Evolutionary conservation across 192 early-diverging fungal genomes (phyloP).

Genomic region (Linnemannia zychae): DNA sequence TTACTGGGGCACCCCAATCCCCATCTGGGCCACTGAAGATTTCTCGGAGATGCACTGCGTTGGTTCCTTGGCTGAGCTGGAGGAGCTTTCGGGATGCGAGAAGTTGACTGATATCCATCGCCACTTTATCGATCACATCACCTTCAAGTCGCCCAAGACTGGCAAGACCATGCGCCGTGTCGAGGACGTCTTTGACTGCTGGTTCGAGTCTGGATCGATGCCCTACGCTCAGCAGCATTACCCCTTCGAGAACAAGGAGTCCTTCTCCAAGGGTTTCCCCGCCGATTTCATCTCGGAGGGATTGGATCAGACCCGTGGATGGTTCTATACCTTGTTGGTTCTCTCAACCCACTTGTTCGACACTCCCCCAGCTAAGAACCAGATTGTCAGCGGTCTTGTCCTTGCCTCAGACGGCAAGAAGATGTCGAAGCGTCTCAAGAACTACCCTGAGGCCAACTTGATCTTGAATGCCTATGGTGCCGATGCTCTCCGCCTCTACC

Average conservation of each 20-base stretch:
- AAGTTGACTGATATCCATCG: constrained; percentile 96
- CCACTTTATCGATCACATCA: constrained; percentile 96
- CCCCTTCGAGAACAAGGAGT: constrained; percentile 97
- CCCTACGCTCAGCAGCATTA: constrained; percentile 99
- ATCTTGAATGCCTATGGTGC: constrained; percentile 93
- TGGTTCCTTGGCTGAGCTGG: constrained; percentile 92
- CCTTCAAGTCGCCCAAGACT: constrained; percentile 93
- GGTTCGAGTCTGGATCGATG: constrained; percentile 99
- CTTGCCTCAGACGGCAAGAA: constrained; percentile 98
- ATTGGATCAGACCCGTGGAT: constrained; percentile 98
- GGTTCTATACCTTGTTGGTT: constrained; percentile 99
- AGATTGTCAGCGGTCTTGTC: constrained; percentile 97
- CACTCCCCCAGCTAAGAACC: constrained; percentile 95
- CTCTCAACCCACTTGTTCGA: constrained; percentile 97
- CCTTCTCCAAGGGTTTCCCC: constrained; percentile 90
- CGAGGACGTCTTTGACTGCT: constrained; percentile 99
- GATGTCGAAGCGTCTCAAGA: constrained; percentile 98
- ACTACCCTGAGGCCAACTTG: constrained; percentile 93
- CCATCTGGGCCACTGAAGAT: constrained; percentile 97
- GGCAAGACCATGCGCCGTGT: constrained; percentile 88
- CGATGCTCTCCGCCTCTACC: constrained; percentile 93
- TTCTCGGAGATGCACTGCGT: constrained; percentile 83
- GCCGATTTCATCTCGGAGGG: constrained; percentile 99
- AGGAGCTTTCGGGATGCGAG: constrained; percentile 86
- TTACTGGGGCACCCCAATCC: constrained; percentile 99